phyloP scores from a whole-genome alignment of 371 early-diverging fungal species.

The Nematocida major region DNA sequence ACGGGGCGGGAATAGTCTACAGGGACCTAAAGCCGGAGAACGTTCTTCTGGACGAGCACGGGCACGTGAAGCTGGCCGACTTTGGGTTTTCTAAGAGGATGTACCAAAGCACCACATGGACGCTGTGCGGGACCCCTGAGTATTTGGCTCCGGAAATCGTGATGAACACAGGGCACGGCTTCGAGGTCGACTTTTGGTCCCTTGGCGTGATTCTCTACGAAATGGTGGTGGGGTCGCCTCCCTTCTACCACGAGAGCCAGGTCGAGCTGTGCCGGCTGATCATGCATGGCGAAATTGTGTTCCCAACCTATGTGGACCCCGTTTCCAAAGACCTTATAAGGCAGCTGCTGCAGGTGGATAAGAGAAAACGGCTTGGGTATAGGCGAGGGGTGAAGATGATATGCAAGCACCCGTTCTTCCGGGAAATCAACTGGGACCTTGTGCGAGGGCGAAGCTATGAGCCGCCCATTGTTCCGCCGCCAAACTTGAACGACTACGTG shows the following conservation, averaged over 20 bases:
- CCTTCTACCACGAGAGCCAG: slow-evolving; percentile 68
- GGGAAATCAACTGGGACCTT: slow-evolving; percentile 77
- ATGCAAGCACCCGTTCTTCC: slow-evolving; percentile 75
- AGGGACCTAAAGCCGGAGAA: slow-evolving; percentile 97
- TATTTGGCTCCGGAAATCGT: slow-evolving; percentile 97
- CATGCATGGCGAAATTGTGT: slow-evolving; percentile 30
- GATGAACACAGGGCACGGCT: slow-evolving; percentile 83
- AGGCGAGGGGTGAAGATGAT: slow-evolving; percentile 71
- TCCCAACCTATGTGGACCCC: slow-evolving; percentile 78
- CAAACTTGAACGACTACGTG: background rate
- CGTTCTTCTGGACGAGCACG: slow-evolving; percentile 75
- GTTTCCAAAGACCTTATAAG: slow-evolving; percentile 65
- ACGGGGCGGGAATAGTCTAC: slow-evolving; percentile 86
- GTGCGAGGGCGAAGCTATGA: slow-evolving; percentile 68
- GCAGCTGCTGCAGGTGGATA: slow-evolving; percentile 70
- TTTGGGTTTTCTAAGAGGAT: slow-evolving; percentile 95
- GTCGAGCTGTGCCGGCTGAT: slow-evolving; percentile 60
- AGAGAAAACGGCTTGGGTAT: slow-evolving; percentile 71
- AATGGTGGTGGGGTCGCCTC: slow-evolving; percentile 82
- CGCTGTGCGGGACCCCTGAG: slow-evolving; percentile 86
- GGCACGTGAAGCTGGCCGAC: slow-evolving; percentile 94
- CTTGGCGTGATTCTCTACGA: slow-evolving; percentile 87
- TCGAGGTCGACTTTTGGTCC: slow-evolving; percentile 90
- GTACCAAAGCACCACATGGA: slow-evolving; percentile 66
- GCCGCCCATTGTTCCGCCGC: slow-evolving; percentile 77